Conservation (phyloP, 2,329 filamentous ascomycete species). For the Fusarium pseudocircinatum region DNA sequence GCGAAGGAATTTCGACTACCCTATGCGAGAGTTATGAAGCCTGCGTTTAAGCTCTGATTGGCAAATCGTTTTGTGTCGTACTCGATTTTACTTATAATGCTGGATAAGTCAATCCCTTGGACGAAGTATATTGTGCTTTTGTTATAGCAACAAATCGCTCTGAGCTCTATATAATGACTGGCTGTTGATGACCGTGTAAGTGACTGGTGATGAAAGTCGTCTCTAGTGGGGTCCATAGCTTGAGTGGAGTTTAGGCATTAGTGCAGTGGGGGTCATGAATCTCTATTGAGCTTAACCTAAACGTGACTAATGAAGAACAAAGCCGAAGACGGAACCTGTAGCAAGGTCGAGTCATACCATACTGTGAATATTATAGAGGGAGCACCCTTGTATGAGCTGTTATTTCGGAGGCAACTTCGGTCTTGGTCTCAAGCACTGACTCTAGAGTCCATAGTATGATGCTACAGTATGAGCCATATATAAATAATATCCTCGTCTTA, state of each 20-base stretch:
- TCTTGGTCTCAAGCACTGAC: slow-evolving; percentile 6
- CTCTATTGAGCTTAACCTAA: neutral
- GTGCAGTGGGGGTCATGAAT: slow-evolving; percentile 4
- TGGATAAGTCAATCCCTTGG: neutral
- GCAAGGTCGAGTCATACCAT: slow-evolving; percentile 36
- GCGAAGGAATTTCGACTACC: neutral
- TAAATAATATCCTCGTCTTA: neutral
- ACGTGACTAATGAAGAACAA: neutral
- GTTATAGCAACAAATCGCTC: neutral
- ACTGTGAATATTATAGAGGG: neutral
- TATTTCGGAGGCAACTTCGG: slow-evolving; percentile 29
- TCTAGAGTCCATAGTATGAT: neutral
- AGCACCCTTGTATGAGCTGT: slow-evolving; percentile 14
- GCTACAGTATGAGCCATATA: neutral
- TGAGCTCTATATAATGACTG: neutral
- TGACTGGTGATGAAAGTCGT: neutral
- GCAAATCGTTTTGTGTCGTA: neutral
- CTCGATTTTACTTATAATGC: no score
- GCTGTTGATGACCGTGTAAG: slow-evolving; percentile 13
- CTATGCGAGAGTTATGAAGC: neutral
- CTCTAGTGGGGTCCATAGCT: slow-evolving; percentile 2
- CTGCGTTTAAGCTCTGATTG: neutral
- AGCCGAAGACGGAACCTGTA: slow-evolving; percentile 41
- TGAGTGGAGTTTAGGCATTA: neutral
- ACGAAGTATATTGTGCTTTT: neutral